A percentile compares a stretch with the other conserved stretches of the same genome.
phyloP scores from a whole-genome alignment of 495 filamentous ascomycete species.

The Hypoxylon crocopeplum region DNA sequence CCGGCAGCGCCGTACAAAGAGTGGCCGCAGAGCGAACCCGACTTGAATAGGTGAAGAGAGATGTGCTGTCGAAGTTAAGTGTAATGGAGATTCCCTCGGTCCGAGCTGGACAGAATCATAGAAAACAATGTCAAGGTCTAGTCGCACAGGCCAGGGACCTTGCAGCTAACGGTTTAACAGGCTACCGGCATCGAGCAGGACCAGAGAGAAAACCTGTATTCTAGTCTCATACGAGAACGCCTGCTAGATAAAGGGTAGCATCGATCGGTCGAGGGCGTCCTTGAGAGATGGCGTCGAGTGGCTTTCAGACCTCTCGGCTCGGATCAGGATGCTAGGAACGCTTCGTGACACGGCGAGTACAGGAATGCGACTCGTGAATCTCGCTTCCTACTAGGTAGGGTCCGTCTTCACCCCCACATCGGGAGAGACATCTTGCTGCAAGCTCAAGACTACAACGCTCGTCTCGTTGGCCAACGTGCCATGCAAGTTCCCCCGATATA shows the following conservation, averaged over 20 bases:
- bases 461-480: constrained; percentile 10
- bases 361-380: constrained; percentile 22
- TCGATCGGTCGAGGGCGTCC: constrained; percentile 33
- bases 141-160: constrained; percentile 32
- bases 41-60: constrained; percentile 11
- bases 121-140: constrained; percentile 1
- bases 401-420: constrained; percentile 22
- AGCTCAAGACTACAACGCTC: background rate
- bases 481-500: constrained; percentile 24
- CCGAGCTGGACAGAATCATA: constrained; percentile 8
- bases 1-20: constrained; percentile 1
- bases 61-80: background rate
- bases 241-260: constrained; percentile 34
- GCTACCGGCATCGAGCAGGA: constrained; percentile 22
- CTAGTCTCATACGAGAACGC: constrained; percentile 29
- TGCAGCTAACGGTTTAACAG: constrained; percentile 36
- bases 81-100: constrained; percentile 3
- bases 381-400: constrained; percentile 14
- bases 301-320: constrained; percentile 14
- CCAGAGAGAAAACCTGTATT: constrained; percentile 27
- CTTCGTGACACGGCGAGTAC: constrained; percentile 15
- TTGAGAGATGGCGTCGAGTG: no score
- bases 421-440: constrained; percentile 22
- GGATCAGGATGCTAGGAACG: constrained; percentile 26
- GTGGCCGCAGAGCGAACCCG: background rate